A percentile compares a stretch with the other conserved stretches of the same genome.
phyloP scores from a whole-genome alignment of 257 asterid species.

The Osmanthus fragrans region DNA sequence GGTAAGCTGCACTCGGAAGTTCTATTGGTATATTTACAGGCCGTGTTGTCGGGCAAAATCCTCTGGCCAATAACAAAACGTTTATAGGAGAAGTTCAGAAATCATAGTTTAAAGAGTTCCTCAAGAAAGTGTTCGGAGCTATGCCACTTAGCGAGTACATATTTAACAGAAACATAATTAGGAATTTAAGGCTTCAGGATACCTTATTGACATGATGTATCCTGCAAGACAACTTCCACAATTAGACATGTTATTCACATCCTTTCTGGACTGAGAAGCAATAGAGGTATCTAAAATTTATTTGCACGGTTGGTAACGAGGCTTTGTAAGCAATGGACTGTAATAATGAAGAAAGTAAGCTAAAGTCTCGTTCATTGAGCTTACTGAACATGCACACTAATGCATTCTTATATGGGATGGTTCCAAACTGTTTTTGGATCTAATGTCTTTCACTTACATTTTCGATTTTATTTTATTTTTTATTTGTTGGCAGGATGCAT shows the following conservation, averaged over 20 bases:
- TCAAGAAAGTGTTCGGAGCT: not conserved
- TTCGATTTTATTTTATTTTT: not conserved
- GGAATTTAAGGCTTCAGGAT: not conserved
- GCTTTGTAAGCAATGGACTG: not conserved
- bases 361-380: not conserved
- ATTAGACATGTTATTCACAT: slow-evolving; percentile 1
- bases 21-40: not conserved
- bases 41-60: not conserved
- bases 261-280: slow-evolving; percentile 8
- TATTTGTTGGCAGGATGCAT: slow-evolving; percentile 69
- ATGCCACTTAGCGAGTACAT: not conserved
- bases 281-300: not conserved
- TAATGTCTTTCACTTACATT: not conserved
- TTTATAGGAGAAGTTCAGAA: not conserved
- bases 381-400: not conserved
- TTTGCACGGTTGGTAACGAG: not conserved
- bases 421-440: not conserved
- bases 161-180: not conserved
- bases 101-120: not conserved
- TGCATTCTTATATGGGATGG: not conserved
- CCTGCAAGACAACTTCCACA: not conserved
- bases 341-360: not conserved
- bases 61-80: not conserved
- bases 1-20: not conserved
- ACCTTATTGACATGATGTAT: not conserved